Conservation (phyloP, 1,284 basidiomycete genomes). For the Somion occarium region DNA sequence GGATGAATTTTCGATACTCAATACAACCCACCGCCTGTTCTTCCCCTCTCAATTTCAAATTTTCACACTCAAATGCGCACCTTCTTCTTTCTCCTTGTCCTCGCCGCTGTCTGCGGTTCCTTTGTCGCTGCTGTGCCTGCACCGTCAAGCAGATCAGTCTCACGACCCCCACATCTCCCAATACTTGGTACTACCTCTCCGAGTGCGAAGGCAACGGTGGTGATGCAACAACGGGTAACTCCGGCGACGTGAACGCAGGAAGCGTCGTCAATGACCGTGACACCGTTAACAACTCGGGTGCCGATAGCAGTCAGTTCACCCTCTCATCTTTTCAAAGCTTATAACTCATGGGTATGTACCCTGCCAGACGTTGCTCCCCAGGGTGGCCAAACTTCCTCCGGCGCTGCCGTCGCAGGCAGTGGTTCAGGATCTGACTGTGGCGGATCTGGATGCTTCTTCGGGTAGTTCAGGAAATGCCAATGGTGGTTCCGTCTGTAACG, state of each 20-base stretch:
- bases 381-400: background rate
- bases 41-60: slow-evolving; percentile 6
- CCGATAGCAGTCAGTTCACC: background rate
- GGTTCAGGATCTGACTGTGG: background rate
- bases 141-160: background rate
- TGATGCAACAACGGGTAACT: background rate
- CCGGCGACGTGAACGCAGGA: background rate
- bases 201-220: background rate
- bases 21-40: background rate
- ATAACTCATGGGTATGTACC: no score
- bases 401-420: background rate
- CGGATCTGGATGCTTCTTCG: background rate
- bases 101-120: slow-evolving; percentile 14
- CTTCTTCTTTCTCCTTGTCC: slow-evolving; percentile 20
- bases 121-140: slow-evolving; percentile 9
- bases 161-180: background rate
- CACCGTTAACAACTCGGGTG: background rate
- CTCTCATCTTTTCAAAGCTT: no score
- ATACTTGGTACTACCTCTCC: background rate
- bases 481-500: background rate
- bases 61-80: slow-evolving; percentile 21
- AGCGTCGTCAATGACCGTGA: background rate
- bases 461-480: background rate
- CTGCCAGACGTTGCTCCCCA: background rate
- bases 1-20: background rate